phyloP scores from a whole-genome alignment of 1,139 yeast species.

The Sugiyamaella neomexicana region DNA sequence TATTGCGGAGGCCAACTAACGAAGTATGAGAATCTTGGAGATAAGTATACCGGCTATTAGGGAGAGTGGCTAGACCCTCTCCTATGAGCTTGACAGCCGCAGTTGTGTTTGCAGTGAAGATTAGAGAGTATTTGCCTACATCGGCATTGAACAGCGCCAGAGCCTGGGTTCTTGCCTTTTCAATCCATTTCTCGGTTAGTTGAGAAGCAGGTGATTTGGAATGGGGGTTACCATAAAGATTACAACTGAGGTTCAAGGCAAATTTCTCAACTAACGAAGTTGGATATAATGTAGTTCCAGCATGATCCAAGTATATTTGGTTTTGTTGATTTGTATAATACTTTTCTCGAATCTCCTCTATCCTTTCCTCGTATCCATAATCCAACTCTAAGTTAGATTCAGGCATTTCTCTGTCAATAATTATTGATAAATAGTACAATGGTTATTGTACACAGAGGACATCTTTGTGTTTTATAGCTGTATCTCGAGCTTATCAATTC shows the following conservation, averaged over 20 bases:
- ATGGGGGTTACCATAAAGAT: slow-evolving; percentile 45
- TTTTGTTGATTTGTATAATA: background rate
- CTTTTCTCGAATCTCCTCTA: slow-evolving; percentile 3
- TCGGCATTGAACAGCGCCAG: slow-evolving; percentile 40
- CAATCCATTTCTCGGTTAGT: slow-evolving; percentile 33
- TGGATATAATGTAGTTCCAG: slow-evolving; percentile 44
- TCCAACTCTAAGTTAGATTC: background rate
- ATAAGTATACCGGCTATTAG: slow-evolving; percentile 32
- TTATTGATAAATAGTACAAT: background rate
- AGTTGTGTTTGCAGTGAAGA: slow-evolving; percentile 46
- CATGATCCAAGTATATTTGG: slow-evolving; percentile 38
- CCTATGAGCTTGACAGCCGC: slow-evolving; percentile 43
- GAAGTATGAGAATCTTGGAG: slow-evolving; percentile 46
- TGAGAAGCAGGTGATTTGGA: slow-evolving; percentile 40
- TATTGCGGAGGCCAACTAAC: slow-evolving; percentile 42
- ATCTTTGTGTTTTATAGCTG: background rate
- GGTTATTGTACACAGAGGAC: background rate
- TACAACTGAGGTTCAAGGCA: slow-evolving; percentile 30
- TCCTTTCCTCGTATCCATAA: slow-evolving; percentile 9
- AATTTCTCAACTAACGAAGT: slow-evolving; percentile 34
- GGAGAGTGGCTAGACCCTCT: slow-evolving; percentile 33
- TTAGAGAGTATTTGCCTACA: slow-evolving; percentile 41
- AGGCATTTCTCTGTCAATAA: background rate
- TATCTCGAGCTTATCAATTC: slow-evolving; percentile 1
- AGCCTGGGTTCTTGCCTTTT: slow-evolving; percentile 35